Percentiles rank a stretch among this genome's conserved stretches.
These are phyloP conservation scores for Trebouxia sp. DNA, from an alignment of 139 green algal species.

Conservation along the genomic window DNA sequence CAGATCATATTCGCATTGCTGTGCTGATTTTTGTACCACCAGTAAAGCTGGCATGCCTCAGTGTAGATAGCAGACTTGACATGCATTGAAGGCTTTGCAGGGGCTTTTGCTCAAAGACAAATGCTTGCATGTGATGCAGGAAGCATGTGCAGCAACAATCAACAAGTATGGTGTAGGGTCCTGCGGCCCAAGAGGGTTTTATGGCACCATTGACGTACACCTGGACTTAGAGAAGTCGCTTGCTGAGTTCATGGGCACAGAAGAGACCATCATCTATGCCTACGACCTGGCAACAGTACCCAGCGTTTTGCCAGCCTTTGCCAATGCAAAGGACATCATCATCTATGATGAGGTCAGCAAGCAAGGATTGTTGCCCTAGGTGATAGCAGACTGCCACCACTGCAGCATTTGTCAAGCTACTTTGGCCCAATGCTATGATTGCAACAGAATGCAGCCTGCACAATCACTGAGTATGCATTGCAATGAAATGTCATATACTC, in stretches of 20 bases:
- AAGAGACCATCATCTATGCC: constrained; percentile 92
- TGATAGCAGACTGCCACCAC: neutral
- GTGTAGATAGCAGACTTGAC: neutral
- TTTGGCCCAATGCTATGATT: no score
- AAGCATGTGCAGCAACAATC: constrained; percentile 58
- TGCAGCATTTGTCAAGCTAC: neutral
- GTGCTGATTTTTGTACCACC: no score
- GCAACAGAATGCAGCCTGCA: no score
- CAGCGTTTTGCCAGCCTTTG: constrained; percentile 93
- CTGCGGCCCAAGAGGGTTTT: constrained; percentile 98
- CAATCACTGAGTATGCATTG: no score
- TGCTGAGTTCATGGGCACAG: constrained; percentile 75
- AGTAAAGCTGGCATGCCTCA: neutral
- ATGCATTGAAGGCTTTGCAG: no score
- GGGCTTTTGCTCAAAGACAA: no score
- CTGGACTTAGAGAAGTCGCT: constrained; percentile 81
- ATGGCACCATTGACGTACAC: constrained; percentile 97
- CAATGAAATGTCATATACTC: no score
- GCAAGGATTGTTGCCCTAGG: neutral
- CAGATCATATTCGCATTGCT: no score
- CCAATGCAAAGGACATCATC: constrained; percentile 87
- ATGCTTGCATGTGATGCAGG: constrained; percentile 36
- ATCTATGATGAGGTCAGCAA: constrained; percentile 70
- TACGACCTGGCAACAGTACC: constrained; percentile 93
- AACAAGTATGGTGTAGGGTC: constrained; percentile 94